Evolutionary conservation across 805 yeast species (phyloP), one percentile per base, ranked within the genome.

Genomic region (Kodamaea hsintzibuensis): DNA sequence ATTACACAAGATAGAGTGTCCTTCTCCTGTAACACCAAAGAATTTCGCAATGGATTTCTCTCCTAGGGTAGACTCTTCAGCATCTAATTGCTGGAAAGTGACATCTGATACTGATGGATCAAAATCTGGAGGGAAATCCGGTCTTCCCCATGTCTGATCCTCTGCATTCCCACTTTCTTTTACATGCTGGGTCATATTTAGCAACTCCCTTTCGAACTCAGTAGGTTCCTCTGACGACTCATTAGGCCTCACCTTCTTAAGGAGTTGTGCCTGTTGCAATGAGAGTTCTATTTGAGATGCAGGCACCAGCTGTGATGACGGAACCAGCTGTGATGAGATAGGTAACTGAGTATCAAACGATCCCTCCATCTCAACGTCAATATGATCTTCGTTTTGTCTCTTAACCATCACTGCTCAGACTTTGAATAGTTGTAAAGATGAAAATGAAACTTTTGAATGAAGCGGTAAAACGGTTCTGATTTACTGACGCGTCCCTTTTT

Each of bases 41-140:
- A 96, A 87, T 52, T 97, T 81, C 0, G 92, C 89, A 1, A 83
- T 79, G 0, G 88, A 81, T 22, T 80, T 76, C 13, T 83, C 85
- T 38, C 82, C 81, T 8, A 25, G 30, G 27, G 18, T 44, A 3
- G 48, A 44, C 63, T 95, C 99, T 63, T 95, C 98, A 1, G 96
- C 97, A 68, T 95, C 99, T 62, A 95, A 76, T 64, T 95, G 99
- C 69, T 95, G 98, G 67, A 92, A 92, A 0, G 81, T 77, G 25
- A 88, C 77, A 62, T 87, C 91, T 40, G 68, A 65, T 1, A 67
- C 66, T 0, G 63, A 61, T 1, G 86, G 79, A 51, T 80, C 73
- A 57, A 86, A 83, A 42, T 73, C 74, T 1, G 51, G 42, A 1
- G 87, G 82, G 5, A 83, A 62, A 0, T 80, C 75, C 0, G 95